Conservation (phyloP, 2,329 filamentous ascomycete species). For the Samsoniella hepiali region DNA sequence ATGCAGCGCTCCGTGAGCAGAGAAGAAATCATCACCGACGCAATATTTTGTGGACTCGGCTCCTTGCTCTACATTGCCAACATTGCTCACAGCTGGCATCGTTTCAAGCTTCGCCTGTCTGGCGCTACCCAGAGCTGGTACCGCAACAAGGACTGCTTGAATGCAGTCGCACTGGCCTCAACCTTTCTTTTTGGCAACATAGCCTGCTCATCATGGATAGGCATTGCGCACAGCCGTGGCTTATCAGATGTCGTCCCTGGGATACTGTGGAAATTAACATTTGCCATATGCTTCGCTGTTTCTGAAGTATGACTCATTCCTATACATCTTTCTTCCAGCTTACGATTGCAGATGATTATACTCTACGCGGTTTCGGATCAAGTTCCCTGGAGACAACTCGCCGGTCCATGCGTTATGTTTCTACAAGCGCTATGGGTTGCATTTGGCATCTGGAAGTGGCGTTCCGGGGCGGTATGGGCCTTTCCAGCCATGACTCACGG, state of each 20-base stretch:
- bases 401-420: background rate
- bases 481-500: conserved; percentile 2
- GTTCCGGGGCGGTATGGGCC: conserved; percentile 3
- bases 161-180: background rate
- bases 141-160: background rate
- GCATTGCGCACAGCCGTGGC: background rate
- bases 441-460: background rate
- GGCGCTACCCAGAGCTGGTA: background rate
- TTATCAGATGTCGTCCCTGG: background rate
- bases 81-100: background rate
- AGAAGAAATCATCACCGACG: background rate
- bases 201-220: background rate
- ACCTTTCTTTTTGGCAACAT: background rate
- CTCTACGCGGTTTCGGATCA: background rate
- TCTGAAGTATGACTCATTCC: background rate
- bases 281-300: conserved; percentile 2
- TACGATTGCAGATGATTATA: background rate
- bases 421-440: background rate
- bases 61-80: background rate
- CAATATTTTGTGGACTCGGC: background rate
- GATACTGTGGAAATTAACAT: background rate
- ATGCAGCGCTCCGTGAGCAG: background rate
- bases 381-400: background rate
- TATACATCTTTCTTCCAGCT: background rate
- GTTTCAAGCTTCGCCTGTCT: background rate